These are phyloP conservation scores for Pseudocercospora macadamiae DNA, from an alignment of 2,329 filamentous ascomycete genomes.

Conservation along the genomic window DNA sequence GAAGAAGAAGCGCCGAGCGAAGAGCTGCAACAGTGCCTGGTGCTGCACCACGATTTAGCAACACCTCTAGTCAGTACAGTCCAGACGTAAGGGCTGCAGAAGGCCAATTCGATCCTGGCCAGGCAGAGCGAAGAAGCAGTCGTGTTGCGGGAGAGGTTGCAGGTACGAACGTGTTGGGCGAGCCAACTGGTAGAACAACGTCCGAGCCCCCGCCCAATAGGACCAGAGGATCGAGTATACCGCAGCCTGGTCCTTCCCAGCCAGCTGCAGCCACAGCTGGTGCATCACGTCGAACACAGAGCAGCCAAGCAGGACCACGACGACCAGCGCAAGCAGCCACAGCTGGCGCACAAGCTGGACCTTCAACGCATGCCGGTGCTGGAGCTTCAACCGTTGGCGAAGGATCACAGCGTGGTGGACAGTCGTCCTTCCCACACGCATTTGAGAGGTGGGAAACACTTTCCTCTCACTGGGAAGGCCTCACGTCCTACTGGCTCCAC, in stretches of 20 bases:
- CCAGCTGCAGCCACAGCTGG: constrained; percentile 23
- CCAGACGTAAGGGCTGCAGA: constrained; percentile 30
- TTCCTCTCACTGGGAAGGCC: constrained; percentile 95
- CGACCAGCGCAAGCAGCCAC: constrained; percentile 28
- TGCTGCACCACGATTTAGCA: constrained; percentile 28
- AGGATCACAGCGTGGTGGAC: constrained; percentile 34
- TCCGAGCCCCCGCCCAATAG: constrained; percentile 26
- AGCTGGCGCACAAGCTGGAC: constrained; percentile 20
- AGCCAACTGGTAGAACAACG: constrained; percentile 36
- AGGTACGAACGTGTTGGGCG: constrained; percentile 36
- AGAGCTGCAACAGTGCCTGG: constrained; percentile 50
- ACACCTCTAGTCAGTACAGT: constrained; percentile 35
- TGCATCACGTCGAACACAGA: constrained; percentile 29
- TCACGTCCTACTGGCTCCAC: constrained; percentile 96
- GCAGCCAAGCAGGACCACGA: constrained; percentile 28
- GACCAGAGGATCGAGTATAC: constrained; percentile 26
- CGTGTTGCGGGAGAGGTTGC: constrained; percentile 34
- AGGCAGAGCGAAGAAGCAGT: constrained; percentile 25
- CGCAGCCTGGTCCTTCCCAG: constrained; percentile 28
- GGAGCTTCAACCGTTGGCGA: constrained; percentile 22
- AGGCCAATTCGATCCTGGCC: constrained; percentile 29
- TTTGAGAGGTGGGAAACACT: constrained; percentile 97
- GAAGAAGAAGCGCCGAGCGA: constrained; percentile 60
- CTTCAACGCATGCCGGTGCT: constrained; percentile 22
- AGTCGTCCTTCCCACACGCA: constrained; percentile 85